These are phyloP conservation scores for Erysimum pusillum DNA, from an alignment of 441 rosid species.

Conservation along the genomic window DNA sequence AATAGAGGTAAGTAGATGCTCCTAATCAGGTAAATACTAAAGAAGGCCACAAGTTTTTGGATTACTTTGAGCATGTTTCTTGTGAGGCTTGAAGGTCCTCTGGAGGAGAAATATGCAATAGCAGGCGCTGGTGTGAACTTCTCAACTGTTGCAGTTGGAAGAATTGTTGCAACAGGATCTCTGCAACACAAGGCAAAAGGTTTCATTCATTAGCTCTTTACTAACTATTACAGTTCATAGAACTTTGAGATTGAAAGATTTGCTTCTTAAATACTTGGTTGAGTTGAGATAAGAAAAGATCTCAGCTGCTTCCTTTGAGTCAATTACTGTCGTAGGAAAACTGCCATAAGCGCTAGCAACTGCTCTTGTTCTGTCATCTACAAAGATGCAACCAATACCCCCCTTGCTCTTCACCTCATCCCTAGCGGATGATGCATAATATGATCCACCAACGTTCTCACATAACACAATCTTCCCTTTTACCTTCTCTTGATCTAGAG, in stretches of 20 bases:
- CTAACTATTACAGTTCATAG: not conserved
- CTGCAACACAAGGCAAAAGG: constrained; percentile 41
- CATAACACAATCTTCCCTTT: constrained; percentile 77
- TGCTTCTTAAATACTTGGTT: constrained; percentile 54
- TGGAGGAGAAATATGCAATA: constrained; percentile 71
- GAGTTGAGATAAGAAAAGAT: constrained; percentile 69
- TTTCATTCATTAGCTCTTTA: not conserved
- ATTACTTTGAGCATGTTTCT: constrained; percentile 78
- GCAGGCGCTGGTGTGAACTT: constrained; percentile 72
- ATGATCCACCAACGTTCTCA: constrained; percentile 43
- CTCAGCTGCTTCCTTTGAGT: constrained; percentile 62
- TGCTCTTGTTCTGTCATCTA: constrained; percentile 55
- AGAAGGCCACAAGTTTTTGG: not conserved
- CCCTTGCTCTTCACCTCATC: constrained; percentile 59
- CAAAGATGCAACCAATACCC: constrained; percentile 64
- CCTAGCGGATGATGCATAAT: constrained; percentile 35
- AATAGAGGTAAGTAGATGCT: constrained; percentile 11
- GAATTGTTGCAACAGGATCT: constrained; percentile 78
- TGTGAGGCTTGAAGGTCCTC: constrained; percentile 74
- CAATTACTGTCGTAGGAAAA: constrained; percentile 60
- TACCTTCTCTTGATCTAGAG: constrained; percentile 57
- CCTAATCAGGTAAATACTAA: not conserved
- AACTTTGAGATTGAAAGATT: not conserved
- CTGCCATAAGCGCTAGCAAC: constrained; percentile 57
- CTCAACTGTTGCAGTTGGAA: constrained; percentile 55